These are phyloP conservation scores for Glycine soja DNA, from an alignment of 306 rosid species.

Conservation along the genomic window DNA sequence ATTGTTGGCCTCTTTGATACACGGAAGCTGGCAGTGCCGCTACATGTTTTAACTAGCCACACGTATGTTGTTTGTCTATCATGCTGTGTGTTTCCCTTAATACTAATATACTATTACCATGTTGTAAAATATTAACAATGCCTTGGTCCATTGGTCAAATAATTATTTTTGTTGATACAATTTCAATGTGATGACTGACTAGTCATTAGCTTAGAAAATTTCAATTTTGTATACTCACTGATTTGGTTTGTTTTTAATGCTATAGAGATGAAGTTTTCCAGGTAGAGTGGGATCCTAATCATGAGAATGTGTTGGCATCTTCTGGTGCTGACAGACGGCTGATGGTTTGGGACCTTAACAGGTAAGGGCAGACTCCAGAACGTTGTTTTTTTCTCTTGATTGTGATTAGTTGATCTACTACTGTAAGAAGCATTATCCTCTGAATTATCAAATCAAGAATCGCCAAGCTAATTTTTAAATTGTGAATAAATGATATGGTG, in stretches of 20 bases:
- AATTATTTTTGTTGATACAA: neutral
- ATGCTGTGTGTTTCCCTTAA: conserved; percentile 10
- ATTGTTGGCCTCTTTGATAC: conserved; percentile 80
- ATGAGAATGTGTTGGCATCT: conserved; percentile 85
- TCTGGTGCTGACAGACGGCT: conserved; percentile 88
- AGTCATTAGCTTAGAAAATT: neutral
- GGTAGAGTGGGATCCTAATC: conserved; percentile 99
- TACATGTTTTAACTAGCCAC: conserved; percentile 85
- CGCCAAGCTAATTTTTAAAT: too few species aligned
- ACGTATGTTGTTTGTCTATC: conserved; percentile 56
- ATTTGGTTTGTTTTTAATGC: conserved; percentile 28
- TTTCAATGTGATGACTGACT: conserved; percentile 5
- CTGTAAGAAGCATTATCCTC: too few species aligned
- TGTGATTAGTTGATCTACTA: too few species aligned
- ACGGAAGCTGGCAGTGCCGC: conserved; percentile 70
- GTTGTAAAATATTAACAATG: neutral
- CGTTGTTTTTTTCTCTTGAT: too few species aligned
- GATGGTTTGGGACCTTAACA: conserved; percentile 96
- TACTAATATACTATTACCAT: too few species aligned
- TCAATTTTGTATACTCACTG: neutral
- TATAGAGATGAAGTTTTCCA: conserved; percentile 92
- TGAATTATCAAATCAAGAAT: too few species aligned
- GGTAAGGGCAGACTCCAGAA: conserved; percentile 50
- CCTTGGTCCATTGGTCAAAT: neutral
- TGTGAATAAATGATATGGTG: too few species aligned